phyloP scores from a whole-genome alignment of 225 moss, liverwort and hornwort species.

The Sphagnum contortum region DNA sequence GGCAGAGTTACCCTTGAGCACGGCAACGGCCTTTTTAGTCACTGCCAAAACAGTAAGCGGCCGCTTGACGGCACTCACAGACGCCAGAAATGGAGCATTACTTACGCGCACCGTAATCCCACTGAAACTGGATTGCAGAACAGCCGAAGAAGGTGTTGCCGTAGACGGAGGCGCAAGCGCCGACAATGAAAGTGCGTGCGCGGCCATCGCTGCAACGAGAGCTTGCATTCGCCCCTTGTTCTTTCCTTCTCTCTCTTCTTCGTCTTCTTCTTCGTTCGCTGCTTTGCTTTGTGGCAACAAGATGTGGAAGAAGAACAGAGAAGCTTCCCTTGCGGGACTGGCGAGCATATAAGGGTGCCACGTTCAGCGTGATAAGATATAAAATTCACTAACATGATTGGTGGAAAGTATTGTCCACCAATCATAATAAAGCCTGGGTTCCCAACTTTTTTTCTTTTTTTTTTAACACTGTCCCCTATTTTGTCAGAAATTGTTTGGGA shows the following conservation, averaged over 20 bases:
- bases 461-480: too few species aligned
- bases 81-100: conserved; percentile 16
- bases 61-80: conserved; percentile 16
- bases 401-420: too few species aligned
- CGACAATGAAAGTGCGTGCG: conserved; percentile 39
- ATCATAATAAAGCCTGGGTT: too few species aligned
- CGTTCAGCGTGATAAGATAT: too few species aligned
- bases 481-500: too few species aligned
- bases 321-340: too few species aligned
- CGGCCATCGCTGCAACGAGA: conserved; percentile 41
- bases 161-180: conserved; percentile 18
- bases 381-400: too few species aligned
- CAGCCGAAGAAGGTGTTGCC: conserved; percentile 18
- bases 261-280: neutral
- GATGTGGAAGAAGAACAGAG: too few species aligned
- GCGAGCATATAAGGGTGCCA: too few species aligned
- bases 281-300: neutral
- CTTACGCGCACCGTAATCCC: conserved; percentile 32
- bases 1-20: conserved; percentile 55
- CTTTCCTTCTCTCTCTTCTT: neutral
- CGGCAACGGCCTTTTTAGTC: conserved; percentile 76
- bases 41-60: conserved; percentile 36
- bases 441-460: too few species aligned
- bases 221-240: conserved; percentile 22
- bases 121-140: conserved; percentile 34